phyloP scores from a whole-genome alignment of 116 monocot genomes.

The Thalassia testudinum region DNA sequence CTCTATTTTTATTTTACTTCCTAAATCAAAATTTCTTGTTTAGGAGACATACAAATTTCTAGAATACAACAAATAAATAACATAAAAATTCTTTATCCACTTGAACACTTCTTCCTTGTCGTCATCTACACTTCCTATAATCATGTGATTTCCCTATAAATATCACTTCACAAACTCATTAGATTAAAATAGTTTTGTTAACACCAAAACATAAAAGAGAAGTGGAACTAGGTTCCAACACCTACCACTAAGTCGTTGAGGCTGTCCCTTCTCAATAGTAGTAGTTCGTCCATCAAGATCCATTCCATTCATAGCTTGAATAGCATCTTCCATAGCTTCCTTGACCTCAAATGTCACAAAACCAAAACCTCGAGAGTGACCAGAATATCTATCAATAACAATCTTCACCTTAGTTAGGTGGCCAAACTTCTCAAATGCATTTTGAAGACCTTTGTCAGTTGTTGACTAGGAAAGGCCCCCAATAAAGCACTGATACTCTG shows the following conservation, averaged over 20 bases:
- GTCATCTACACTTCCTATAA: too few relatives aligned
- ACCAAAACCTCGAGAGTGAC: conserved; percentile 84
- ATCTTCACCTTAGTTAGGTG: conserved; percentile 64
- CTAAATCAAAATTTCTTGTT: too few relatives aligned
- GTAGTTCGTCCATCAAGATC: conserved; percentile 75
- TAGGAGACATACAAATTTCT: too few relatives aligned
- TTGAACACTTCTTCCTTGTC: too few relatives aligned
- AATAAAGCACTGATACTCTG: conserved; percentile 73
- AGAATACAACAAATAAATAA: too few relatives aligned
- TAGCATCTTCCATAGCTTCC: conserved; percentile 81
- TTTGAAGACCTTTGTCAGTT: conserved; percentile 53
- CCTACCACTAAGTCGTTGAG: conserved; percentile 41
- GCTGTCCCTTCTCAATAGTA: conserved; percentile 80
- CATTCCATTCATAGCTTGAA: conserved; percentile 85
- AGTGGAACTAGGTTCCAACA: too few relatives aligned
- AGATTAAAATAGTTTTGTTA: too few relatives aligned
- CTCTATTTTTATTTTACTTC: too few relatives aligned
- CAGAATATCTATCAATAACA: conserved; percentile 59
- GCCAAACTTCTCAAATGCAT: conserved; percentile 86
- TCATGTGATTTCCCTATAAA: too few relatives aligned
- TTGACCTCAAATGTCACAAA: conserved; percentile 73
- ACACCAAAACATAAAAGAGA: too few relatives aligned
- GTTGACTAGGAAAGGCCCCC: conserved; percentile 84
- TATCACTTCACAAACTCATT: too few relatives aligned
- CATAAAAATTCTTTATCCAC: too few relatives aligned